A percentile compares a stretch with the other conserved stretches of the same genome.
These are phyloP conservation scores for Naganishia vishniacii DNA, from an alignment of 768 basidiomycete genomes.

Conservation along the genomic window DNA sequence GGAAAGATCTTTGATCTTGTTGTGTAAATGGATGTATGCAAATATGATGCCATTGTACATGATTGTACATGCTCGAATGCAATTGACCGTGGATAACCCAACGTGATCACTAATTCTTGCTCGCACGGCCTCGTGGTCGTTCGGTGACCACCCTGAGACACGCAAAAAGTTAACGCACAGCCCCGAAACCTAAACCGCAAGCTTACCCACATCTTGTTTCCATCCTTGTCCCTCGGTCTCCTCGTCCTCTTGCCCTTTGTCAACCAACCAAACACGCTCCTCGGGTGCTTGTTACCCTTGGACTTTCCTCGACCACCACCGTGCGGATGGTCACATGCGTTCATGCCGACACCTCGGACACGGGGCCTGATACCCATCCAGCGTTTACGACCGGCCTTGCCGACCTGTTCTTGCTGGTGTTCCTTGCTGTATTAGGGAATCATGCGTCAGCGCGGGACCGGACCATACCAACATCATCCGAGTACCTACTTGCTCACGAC, in stretches of 20 bases:
- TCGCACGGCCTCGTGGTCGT: conserved; percentile 38
- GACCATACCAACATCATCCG: neutral
- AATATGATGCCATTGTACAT: neutral
- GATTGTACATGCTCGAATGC: neutral
- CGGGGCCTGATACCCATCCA: conserved; percentile 80
- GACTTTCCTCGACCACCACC: conserved; percentile 97
- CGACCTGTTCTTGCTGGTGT: conserved; percentile 75
- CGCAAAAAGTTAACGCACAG: too few species aligned
- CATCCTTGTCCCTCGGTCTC: conserved; percentile 76
- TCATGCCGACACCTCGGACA: conserved; percentile 95
- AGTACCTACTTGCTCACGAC: conserved; percentile 70
- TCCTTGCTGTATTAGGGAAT: conserved; percentile 52
- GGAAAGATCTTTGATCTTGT: too few species aligned
- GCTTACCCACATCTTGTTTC: conserved; percentile 59
- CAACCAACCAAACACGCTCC: conserved; percentile 86
- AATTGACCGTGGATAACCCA: neutral
- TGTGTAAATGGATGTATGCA: too few species aligned
- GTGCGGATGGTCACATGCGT: conserved; percentile 75
- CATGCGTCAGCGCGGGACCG: neutral
- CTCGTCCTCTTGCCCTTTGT: conserved; percentile 89
- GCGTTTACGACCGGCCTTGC: conserved; percentile 82
- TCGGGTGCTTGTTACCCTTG: conserved; percentile 90
- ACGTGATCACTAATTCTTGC: conserved; percentile 5
- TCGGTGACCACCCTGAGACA: conserved; percentile 44
- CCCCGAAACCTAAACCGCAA: neutral